Evolutionary conservation across 2,329 filamentous ascomycete genomes (phyloP), one percentile per base, ranked within the genome.

Genomic region (Fusarium sp.): DNA sequence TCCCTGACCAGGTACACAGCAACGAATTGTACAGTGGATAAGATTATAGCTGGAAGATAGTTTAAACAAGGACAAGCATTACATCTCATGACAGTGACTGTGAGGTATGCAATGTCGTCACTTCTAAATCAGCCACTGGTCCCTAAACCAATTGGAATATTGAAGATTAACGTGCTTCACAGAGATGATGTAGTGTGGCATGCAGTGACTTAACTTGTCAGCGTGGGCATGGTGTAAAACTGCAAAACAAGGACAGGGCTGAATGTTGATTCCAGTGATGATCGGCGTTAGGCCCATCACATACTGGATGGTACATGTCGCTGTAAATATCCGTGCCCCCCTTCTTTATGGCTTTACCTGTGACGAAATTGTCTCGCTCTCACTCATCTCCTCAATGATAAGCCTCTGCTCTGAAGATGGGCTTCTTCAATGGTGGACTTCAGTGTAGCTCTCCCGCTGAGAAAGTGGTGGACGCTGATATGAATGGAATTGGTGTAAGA

Each of bases 401-500:
- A 13, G 36, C n/a, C 14, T 7, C 45, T 29, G 11, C 27, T 25
- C 14, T 37, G 23, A 54, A n/a, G 10, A 58, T 58, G 58, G 27
- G 33, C 27, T 36, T 63, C 23, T 63, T 58, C 25, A 40, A 43
- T 45, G 52, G 43, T 13, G 51, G 37, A 14, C n/a, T 58, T 14
- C 27, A 36, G 15, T 67, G 51, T 25, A 15, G 31, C 25, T 17
- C 23, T 20, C 33, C 35, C 6, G 47, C 52, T 9, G 52, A 54
- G 29, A 33, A 41, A 14, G 42, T 58, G 35, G 52, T 59, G 41
- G 65, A 68, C 18, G 40, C 65, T 39, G 58, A 68, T 21, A 67
- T 67, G 64, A 50, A 68, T 11, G 64, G 65, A 25, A 65, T 68
- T 33, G 65, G 49, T 21, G 64, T 56, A 48, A 43, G 45, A 23